Evolutionary conservation across 176 grass and related monocot species (phyloP), one percentile per base, ranked within the genome.

Genomic region (Phoenix dactylifera): DNA sequence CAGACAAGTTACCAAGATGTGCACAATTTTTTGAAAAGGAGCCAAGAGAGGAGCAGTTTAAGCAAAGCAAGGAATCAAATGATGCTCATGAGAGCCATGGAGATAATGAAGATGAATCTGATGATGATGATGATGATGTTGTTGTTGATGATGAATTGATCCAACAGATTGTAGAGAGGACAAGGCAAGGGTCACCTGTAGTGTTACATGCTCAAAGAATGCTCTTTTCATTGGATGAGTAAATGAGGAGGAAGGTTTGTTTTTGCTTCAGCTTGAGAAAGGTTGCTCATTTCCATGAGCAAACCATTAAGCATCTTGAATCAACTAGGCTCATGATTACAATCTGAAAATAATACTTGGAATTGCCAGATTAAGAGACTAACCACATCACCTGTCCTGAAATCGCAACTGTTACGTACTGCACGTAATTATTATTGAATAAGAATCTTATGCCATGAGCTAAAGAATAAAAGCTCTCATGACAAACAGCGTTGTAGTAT

Each of bases 111-210:
- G 57, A 70, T 5, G 65, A 83, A 5, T 59, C 61, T 1, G 66
- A 84, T 0, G 66, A 73, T 0, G 67, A 76, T 0, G 72, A 80
- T 65, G 79, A 81, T 53, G 69, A 65, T 24, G 73, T 74, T 48
- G 77, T 75, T 14, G 1, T 44, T 44, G 75, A 75, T 75, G 53
- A 26, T 80, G 54, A 44, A 44, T 70, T 97, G 50, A 85, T 97
- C 52, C 70, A 91, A 60, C 87, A 88, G 60, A 88, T 97, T 83
- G 52, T 97, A 67, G 93, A 97, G 75, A 85, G 81, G 83, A 91
- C 87, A 63, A 97, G 75, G 67, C 78, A 92, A 72, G 87, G 93
- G 55, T 91, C 87, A 75, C 73, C 78, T 62, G 64, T 80, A 71
- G 76, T 88, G 28, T 65, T 86, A 59, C 77, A 97, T 72, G 93